These are phyloP conservation scores for Gossypium turneri DNA, from an alignment of 345 rosid genomes.

Conservation along the genomic window DNA sequence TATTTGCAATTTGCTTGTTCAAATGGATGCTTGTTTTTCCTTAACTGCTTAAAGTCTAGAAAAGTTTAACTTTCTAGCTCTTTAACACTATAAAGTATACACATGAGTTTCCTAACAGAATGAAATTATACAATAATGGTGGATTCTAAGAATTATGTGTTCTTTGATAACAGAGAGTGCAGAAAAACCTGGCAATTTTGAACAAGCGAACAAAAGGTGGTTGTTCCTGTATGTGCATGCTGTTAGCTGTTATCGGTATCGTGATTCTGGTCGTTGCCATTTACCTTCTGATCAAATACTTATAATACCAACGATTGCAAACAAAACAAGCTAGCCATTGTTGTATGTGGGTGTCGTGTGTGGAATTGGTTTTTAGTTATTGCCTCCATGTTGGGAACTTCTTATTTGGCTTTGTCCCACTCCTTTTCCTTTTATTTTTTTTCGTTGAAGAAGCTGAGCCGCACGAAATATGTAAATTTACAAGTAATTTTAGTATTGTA, in stretches of 20 bases:
- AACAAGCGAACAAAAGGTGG: slow-evolving; percentile 91
- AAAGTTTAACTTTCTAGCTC: neutral
- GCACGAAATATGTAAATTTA: neutral
- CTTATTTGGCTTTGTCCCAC: neutral
- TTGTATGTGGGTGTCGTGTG: slow-evolving; percentile 4
- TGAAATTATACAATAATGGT: neutral
- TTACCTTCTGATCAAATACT: slow-evolving; percentile 63
- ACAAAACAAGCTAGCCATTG: neutral
- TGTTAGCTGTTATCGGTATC: slow-evolving; percentile 66
- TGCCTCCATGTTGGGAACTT: slow-evolving; percentile 9
- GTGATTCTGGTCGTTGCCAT: slow-evolving; percentile 65
- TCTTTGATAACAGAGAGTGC: slow-evolving; percentile 63
- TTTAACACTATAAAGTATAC: too few relatives aligned
- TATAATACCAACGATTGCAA: slow-evolving; percentile 34
- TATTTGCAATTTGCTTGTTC: neutral
- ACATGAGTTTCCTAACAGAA: neutral
- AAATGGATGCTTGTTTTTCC: neutral
- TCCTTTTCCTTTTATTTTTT: neutral
- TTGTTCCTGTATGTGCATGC: slow-evolving; percentile 88
- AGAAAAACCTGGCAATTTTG: slow-evolving; percentile 81
- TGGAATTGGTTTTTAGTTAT: slow-evolving; percentile 2
- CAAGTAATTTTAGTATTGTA: neutral
- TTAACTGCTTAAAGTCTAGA: neutral
- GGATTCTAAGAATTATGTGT: neutral
- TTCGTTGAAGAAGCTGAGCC: neutral